These are phyloP conservation scores for Verticillium tricorpus DNA, from an alignment of 2,329 filamentous ascomycete genomes.

Conservation along the genomic window DNA sequence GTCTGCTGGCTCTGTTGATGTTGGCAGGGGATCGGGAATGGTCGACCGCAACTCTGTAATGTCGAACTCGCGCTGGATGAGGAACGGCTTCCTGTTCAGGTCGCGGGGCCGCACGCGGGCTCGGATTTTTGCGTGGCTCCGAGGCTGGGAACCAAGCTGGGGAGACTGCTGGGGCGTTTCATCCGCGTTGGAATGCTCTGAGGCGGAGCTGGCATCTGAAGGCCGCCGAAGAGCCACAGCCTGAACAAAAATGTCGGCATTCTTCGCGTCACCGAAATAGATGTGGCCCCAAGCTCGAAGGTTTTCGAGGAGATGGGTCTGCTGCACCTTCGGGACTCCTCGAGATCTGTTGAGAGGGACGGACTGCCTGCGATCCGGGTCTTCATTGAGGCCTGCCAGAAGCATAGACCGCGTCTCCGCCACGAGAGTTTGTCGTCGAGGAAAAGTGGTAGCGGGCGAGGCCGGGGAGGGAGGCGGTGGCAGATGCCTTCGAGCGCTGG, in stretches of 20 bases:
- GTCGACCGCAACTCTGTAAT: constrained; percentile 41
- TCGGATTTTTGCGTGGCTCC: constrained; percentile 29
- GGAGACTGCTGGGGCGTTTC: constrained; percentile 3
- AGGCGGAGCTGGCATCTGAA: constrained; percentile 18
- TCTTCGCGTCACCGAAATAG: constrained; percentile 34
- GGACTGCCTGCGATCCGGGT: constrained; percentile 21
- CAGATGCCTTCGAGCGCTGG: constrained; percentile 4
- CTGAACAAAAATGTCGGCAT: constrained; percentile 41
- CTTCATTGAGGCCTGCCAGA: constrained; percentile 18
- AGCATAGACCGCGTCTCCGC: constrained; percentile 25
- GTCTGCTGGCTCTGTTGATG: not conserved
- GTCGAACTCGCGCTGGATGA: constrained; percentile 47
- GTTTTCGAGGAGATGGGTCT: constrained; percentile 20
- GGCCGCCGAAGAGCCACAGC: constrained; percentile 33
- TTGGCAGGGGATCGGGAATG: constrained; percentile 30
- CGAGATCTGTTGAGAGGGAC: constrained; percentile 8
- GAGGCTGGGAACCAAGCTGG: constrained; percentile 1
- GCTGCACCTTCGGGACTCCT: constrained; percentile 5
- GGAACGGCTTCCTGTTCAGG: constrained; percentile 37
- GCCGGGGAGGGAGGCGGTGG: constrained; percentile 12
- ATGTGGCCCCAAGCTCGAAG: constrained; percentile 36
- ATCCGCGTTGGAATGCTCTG: constrained; percentile 5
- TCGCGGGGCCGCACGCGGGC: constrained; percentile 37
- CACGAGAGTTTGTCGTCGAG: constrained; percentile 20
- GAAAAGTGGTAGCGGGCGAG: constrained; percentile 9